Evolutionary conservation across 2,329 filamentous ascomycete species (phyloP).

Genomic region (Tolypocladium tundrense): DNA sequence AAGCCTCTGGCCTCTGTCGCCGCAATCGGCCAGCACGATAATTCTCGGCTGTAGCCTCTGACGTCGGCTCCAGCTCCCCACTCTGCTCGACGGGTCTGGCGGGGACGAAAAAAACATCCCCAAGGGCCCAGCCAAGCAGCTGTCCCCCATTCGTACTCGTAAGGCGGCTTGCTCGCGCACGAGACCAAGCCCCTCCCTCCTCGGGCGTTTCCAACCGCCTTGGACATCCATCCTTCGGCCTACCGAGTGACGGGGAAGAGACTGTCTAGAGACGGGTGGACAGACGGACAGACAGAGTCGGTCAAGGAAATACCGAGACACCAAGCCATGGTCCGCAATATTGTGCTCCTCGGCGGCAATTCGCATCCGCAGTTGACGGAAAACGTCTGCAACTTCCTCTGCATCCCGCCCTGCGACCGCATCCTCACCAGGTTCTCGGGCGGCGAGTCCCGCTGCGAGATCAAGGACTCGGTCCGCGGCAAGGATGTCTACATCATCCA

Average conservation of each 20-base stretch:
- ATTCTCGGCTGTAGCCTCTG: slow-evolving; percentile 5
- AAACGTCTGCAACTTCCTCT: slow-evolving; percentile 78
- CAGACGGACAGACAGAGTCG: neutral
- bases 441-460: slow-evolving; percentile 90
- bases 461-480: slow-evolving; percentile 89
- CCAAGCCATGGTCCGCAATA: slow-evolving; percentile 75
- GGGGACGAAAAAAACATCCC: slow-evolving; percentile 7
- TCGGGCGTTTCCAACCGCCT: neutral
- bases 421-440: slow-evolving; percentile 88
- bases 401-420: slow-evolving; percentile 75
- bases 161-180: neutral
- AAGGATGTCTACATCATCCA: slow-evolving; percentile 99
- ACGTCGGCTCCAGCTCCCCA: slow-evolving; percentile 6
- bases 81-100: slow-evolving; percentile 3
- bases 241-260: neutral
- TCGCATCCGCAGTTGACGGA: slow-evolving; percentile 85
- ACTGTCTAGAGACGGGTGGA: neutral
- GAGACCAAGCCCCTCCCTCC: neutral
- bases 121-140: neutral
- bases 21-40: slow-evolving; percentile 3
- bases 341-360: slow-evolving; percentile 86
- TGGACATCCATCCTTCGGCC: neutral
- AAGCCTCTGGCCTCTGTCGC: slow-evolving; percentile 1
- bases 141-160: neutral
- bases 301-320: neutral